Percentiles rank a stretch among this genome's conserved stretches.
These are phyloP conservation scores for Sporothrix schenckii DNA, from an alignment of 2,329 filamentous ascomycete genomes.

Conservation along the genomic window DNA sequence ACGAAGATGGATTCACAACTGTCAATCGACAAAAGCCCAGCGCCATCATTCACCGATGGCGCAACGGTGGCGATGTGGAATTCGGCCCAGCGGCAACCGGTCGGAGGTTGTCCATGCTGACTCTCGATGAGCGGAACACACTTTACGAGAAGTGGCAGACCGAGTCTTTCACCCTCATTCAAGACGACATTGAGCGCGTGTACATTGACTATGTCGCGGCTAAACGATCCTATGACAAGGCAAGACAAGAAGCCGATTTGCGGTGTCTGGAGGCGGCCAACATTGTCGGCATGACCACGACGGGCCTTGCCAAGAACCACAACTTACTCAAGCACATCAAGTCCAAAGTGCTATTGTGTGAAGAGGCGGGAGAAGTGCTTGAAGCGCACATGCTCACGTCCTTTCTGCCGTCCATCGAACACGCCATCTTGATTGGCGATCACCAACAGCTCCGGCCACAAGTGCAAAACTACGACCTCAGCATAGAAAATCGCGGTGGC, in stretches of 20 bases:
- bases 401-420: conserved; percentile 61
- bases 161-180: neutral
- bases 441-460: conserved; percentile 64
- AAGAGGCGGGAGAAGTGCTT: conserved; percentile 70
- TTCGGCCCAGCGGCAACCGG: neutral
- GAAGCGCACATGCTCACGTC: conserved; percentile 65
- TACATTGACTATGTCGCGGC: neutral
- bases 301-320: conserved; percentile 58
- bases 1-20: neutral
- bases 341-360: conserved; percentile 63
- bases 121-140: neutral
- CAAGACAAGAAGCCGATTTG: conserved; percentile 43
- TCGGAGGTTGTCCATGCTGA: neutral
- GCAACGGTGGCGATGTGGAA: neutral
- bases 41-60: neutral
- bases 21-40: neutral
- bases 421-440: conserved; percentile 66
- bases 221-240: conserved; percentile 30
- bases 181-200: neutral
- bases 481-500: conserved; percentile 54
- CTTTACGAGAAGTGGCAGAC: conserved; percentile 27
- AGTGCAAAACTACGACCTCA: conserved; percentile 58
- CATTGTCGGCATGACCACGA: conserved; percentile 64
- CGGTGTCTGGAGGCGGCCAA: conserved; percentile 47
- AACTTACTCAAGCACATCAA: conserved; percentile 52